Evolutionary conservation across 2,329 filamentous ascomycete species (phyloP), one percentile per base, ranked within the genome.

Genomic region (Trichophyton mentagrophytes): DNA sequence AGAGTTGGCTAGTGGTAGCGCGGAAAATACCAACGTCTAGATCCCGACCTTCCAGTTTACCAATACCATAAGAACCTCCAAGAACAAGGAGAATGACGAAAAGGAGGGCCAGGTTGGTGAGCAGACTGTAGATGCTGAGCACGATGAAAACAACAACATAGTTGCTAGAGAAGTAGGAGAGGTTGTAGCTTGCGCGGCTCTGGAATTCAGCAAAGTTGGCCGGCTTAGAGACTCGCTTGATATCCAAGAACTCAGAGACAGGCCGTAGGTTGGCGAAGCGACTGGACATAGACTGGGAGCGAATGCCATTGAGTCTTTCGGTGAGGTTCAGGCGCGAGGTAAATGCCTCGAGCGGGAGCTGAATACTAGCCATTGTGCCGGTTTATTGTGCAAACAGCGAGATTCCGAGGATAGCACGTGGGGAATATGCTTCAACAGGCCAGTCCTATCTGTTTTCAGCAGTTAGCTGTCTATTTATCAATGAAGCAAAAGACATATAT

Each of bases 91-190:
- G 76, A 72, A 99, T 96, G 76, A 95, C 90, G 73, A 97, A 96
- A 64, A 96, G 84, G 59, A 99, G 82, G 53, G 85, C 77, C 70
- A 84, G 80, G 78, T 96, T 97, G 68, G 89, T 93, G 70, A 99
- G 82, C 70, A 99, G 78, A 70, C 89, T 89, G 81, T 99, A 99
- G 77, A 99, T 87, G 80, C 88, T 89, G 71, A 99, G 86, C 86
- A 99, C 95, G 69, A 88, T 80, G 73, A 97, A 96, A 68, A 97
- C 84, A 65, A 88, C 87, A 67, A 88, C 87, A 82, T 99, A 99
- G 80, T 99, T 99, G 86, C 90, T 96, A 64, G 90, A 95, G 81
- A 95, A 99, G 80, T 97, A 88, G 74, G 88, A 85, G 66, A 99
- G 79, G 77, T 99, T 99, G 85, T 96, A 96, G 81, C 95, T 95